Conservation (phyloP, 208 protist species). For the Hexamita inflata region DNA sequence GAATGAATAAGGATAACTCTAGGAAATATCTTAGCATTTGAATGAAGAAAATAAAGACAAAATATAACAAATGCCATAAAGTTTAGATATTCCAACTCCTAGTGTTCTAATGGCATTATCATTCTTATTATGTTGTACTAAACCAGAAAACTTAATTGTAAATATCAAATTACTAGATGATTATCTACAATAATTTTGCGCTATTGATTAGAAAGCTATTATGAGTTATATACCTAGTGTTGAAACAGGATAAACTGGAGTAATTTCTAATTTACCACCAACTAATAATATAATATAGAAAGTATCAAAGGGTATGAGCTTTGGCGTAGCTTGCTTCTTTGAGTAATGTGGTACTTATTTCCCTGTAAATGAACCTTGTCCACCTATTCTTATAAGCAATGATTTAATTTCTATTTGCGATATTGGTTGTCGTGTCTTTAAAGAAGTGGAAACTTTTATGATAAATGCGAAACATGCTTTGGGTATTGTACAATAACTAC, state of each 20-base stretch:
- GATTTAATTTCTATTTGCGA: no score
- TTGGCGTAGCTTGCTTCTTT: background rate
- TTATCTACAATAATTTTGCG: background rate
- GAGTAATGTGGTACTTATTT: background rate
- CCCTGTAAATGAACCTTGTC: no score
- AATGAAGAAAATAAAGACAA: background rate
- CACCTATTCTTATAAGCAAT: no score
- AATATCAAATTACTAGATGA: background rate
- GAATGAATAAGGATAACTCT: background rate
- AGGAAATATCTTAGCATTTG: background rate
- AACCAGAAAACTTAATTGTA: background rate
- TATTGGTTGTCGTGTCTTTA: no score
- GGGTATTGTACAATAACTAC: no score
- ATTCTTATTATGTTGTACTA: background rate
- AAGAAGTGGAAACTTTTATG: no score
- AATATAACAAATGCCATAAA: background rate
- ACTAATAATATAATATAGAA: background rate
- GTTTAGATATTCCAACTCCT: background rate
- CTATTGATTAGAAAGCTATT: background rate
- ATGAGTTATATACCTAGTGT: background rate
- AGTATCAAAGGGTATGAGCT: background rate
- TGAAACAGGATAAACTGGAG: background rate
- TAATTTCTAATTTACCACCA: background rate
- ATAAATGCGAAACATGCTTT: no score
- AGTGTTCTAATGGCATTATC: background rate